Evolutionary conservation across 2,329 filamentous ascomycete genomes (phyloP), one percentile per base, ranked within the genome.

Genomic region (Fusarium mundagurra): DNA sequence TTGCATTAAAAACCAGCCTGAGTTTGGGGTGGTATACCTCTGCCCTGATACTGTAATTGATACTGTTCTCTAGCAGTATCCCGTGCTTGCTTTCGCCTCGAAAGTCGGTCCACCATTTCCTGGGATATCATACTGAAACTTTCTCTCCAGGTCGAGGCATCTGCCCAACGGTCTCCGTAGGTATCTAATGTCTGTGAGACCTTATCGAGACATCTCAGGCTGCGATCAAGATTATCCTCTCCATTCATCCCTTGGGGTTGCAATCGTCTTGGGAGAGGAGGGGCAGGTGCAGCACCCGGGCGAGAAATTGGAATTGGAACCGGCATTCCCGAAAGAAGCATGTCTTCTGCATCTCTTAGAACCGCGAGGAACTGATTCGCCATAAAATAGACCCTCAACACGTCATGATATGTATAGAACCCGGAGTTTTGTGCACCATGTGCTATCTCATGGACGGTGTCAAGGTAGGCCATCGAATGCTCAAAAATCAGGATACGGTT

Each of bases 361-460:
- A 92, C 89, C 3, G 89, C 88, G 22, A 91, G 82, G 66, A 92
- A 88, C 76, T 92, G 91, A 68, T 86, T 90, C 20, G 88, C 90
- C 84, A 92, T 90, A 77, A 92, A 97, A 78, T 94, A 96, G 3
- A 94, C 92, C 60, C 95, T 91, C 78, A 97, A 88, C 4, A 95
- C 93, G 80, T 98, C 96, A 78, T 97, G 92, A 77, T 95, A 98
- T 2, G 94, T 96, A 77, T 96, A 90, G 59, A 96, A 92, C 9
- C 92, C 89, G 22, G 88, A 87, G 69, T 91, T 88, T 38, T 86
- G 83, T 8, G 88, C 81, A 74, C 89, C 87, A 65, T 88, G 88
- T 31, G 93, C 88, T 51, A 94, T 88, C 10, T 90, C 89, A 76
- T 93, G 89, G 72, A 97, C 90, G 69, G 91, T 90, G 67, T 93